Evolutionary conservation across 2,329 filamentous ascomycete species (phyloP).

Genomic region (Beauveria bassiana): DNA sequence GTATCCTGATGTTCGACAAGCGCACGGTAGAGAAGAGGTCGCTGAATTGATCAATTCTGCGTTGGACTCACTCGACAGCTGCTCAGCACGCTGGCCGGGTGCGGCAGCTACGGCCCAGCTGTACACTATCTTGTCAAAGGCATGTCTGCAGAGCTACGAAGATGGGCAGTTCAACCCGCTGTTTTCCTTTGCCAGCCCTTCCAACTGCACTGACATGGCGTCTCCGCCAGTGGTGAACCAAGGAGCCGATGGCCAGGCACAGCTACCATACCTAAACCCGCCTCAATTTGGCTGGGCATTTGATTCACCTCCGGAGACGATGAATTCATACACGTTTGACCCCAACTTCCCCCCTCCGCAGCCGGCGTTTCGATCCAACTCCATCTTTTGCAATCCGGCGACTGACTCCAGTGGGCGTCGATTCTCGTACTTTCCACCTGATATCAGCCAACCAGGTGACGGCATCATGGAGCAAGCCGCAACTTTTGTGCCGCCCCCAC

Average conservation of each 20-base stretch:
- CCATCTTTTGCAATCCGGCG: conserved; percentile 55
- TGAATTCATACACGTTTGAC: conserved; percentile 38
- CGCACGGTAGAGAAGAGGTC: conserved; percentile 66
- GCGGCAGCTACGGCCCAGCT: conserved; percentile 76
- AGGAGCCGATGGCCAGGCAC: conserved; percentile 20
- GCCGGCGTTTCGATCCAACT: conserved; percentile 56
- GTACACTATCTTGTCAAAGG: conserved; percentile 76
- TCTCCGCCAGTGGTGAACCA: conserved; percentile 23
- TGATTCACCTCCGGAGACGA: conserved; percentile 46
- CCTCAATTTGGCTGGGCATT: conserved; percentile 54
- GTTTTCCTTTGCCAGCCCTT: conserved; percentile 28
- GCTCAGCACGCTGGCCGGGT: conserved; percentile 85
- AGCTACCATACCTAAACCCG: conserved; percentile 35
- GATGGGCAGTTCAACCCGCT: conserved; percentile 22
- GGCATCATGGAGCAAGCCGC: conserved; percentile 4
- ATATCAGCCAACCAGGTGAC: conserved; percentile 31
- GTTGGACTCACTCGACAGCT: conserved; percentile 70
- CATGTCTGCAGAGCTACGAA: conserved; percentile 84
- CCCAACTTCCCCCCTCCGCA: conserved; percentile 35
- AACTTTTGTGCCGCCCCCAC: conserved; percentile 6
- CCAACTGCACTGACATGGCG: conserved; percentile 24
- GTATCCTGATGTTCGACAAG: conserved; percentile 71
- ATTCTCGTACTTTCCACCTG: conserved; percentile 58
- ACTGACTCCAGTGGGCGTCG: conserved; percentile 47
- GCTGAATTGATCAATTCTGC: conserved; percentile 66